phyloP scores from a whole-genome alignment of 2,329 filamentous ascomycete species.

The Phaeophleospora eucalypticola region DNA sequence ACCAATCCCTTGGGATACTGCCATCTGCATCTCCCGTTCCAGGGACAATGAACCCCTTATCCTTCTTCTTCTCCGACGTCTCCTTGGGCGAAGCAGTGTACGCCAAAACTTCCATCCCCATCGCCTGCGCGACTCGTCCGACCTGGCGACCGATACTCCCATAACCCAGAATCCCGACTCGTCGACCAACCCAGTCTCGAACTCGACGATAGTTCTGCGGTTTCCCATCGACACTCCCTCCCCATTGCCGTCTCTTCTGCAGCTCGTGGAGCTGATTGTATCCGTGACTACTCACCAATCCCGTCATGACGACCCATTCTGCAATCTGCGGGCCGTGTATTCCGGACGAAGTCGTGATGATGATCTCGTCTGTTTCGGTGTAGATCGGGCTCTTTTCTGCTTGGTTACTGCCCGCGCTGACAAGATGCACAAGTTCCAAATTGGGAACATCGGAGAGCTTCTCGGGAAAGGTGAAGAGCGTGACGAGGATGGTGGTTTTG shows the following conservation, averaged over 20 bases:
- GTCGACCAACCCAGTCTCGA: conserved; percentile 54
- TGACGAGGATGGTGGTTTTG: conserved; percentile 46
- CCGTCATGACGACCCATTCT: conserved; percentile 64
- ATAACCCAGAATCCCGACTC: conserved; percentile 59
- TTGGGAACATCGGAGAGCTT: conserved; percentile 35
- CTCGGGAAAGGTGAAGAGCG: conserved; percentile 45
- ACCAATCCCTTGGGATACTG: conserved; percentile 53
- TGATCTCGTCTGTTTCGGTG: conserved; percentile 48
- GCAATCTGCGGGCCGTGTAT: conserved; percentile 62
- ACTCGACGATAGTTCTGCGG: conserved; percentile 27
- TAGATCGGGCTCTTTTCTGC: conserved; percentile 51
- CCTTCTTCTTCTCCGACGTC: conserved; percentile 61
- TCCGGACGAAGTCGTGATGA: conserved; percentile 54
- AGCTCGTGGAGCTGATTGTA: conserved; percentile 53
- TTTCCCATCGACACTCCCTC: conserved; percentile 8
- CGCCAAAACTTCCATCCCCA: conserved; percentile 68
- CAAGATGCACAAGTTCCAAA: conserved; percentile 52
- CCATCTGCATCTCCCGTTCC: conserved; percentile 61
- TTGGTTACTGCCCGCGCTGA: conserved; percentile 56
- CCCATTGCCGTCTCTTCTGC: conserved; percentile 57
- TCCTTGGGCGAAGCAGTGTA: conserved; percentile 68
- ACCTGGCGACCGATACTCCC: conserved; percentile 60
- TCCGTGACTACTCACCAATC: conserved; percentile 53
- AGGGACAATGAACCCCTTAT: conserved; percentile 63
- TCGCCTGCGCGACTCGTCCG: conserved; percentile 32